Evolutionary conservation across 2,329 filamentous ascomycete genomes (phyloP).

Genomic region (Blumeriella jaapii): DNA sequence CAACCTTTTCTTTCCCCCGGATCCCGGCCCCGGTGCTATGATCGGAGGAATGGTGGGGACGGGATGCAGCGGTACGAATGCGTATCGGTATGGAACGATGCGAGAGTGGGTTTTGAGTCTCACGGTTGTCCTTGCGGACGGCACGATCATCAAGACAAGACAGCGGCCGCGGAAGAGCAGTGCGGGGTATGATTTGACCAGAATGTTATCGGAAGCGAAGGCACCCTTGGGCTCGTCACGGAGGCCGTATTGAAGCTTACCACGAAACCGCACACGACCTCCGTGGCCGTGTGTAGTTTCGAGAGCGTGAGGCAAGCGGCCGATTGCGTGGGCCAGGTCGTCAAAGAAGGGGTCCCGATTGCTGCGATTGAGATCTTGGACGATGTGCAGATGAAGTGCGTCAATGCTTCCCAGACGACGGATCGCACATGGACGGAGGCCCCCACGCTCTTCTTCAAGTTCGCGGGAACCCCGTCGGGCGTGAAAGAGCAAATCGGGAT

Average conservation of each 20-base stretch:
- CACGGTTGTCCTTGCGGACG: constrained; percentile 82
- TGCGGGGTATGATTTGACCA: constrained; percentile 84
- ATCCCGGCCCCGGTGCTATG: constrained; percentile 83
- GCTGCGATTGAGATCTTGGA: constrained; percentile 90
- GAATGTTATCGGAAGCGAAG: constrained; percentile 86
- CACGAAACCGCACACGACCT: constrained; percentile 66
- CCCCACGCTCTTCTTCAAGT: constrained; percentile 79
- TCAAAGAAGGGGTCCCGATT: constrained; percentile 69
- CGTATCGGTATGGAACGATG: constrained; percentile 91
- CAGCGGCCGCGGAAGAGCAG: constrained; percentile 82
- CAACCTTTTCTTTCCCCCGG: constrained; percentile 82
- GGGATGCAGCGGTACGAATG: constrained; percentile 67
- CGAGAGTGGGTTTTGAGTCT: constrained; percentile 82
- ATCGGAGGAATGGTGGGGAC: constrained; percentile 84
- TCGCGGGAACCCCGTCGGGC: constrained; percentile 54
- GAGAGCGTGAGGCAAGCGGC: constrained; percentile 30
- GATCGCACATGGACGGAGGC: constrained; percentile 56
- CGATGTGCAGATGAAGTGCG: constrained; percentile 73
- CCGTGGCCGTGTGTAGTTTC: constrained; percentile 65
- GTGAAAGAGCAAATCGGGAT: constrained; percentile 70
- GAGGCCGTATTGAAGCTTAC: constrained; percentile 84
- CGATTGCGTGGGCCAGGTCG: constrained; percentile 67
- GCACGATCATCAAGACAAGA: constrained; percentile 79
- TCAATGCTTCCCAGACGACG: constrained; percentile 56
- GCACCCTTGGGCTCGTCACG: constrained; percentile 81